Evolutionary conservation across 345 rosid genomes (phyloP), one percentile per base, ranked within the genome.

Genomic region (Sonneratia alba): DNA sequence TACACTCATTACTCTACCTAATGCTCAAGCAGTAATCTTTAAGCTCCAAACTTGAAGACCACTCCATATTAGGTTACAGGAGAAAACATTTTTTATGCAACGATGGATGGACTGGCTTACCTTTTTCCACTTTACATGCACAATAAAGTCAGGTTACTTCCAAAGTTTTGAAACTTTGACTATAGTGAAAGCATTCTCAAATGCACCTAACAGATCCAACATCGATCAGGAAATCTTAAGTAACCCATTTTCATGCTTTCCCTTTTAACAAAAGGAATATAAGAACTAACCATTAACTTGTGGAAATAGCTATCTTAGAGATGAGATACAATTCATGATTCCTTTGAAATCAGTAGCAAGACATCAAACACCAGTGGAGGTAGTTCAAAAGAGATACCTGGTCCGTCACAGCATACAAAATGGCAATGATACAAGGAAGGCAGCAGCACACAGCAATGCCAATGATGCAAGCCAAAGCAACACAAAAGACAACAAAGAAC

Each of bases 401-500:
- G 73, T 91, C 98, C 12, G 96, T 89, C 59, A 91, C 93, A 1
- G 97, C 97, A 73, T 94, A 94, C 24, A 94, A 77, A 75, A 94
- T 89, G 24, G 96, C 97, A 73, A 94, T 94, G 79, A 94, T 91
- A 74, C 97, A 94, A 19, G 98, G 98, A 75, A 94, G 93, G 82
- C 98, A 94, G 83, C 97, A 94, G 77, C 98, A 94, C 67, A 94
- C 98, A 80, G 98, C 98, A 79, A 91, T 87, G 49, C 98, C 97
- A 70, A 90, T 85, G 72, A 91, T 82, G 79, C 97, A 91, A 38
- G 97, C 97, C 81, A 94, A 76, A 38, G 97, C 98, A 79, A 94
- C 89, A 72, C 96, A 94, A 84, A 94, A 88, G 61, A 91, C 91
- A 36, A 91, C 98, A 80, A 91, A 94, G 91, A 94, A 91, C 77